phyloP scores from a whole-genome alignment of 805 yeast species.

The Kockiozyma suomiensis region DNA sequence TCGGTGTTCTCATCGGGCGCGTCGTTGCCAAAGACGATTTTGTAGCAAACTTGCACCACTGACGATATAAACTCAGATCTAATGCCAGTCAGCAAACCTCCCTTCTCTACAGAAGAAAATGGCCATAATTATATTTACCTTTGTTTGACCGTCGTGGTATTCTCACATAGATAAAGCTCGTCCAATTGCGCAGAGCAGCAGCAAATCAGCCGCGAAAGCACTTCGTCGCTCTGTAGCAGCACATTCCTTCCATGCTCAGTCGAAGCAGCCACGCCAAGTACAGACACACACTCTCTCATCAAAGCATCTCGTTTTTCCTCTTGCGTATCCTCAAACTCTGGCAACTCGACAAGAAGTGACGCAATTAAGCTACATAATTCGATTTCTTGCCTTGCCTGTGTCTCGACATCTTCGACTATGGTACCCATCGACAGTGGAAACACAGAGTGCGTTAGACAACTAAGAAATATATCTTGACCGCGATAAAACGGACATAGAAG shows the following conservation, averaged over 20 bases:
- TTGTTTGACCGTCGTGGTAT: not conserved
- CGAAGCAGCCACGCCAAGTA: not conserved
- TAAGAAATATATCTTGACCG: not conserved
- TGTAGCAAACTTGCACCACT: not conserved
- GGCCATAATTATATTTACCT: not conserved
- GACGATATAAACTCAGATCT: constrained; percentile 6
- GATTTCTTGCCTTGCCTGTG: not conserved
- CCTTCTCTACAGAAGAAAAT: not conserved
- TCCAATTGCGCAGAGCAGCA: constrained; percentile 13
- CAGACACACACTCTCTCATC: not conserved
- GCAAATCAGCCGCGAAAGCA: constrained; percentile 11
- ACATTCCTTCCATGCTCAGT: constrained; percentile 12
- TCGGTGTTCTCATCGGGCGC: constrained; percentile 13
- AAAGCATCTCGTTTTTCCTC: not conserved
- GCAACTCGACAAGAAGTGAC: constrained; percentile 1
- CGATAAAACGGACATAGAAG: not conserved
- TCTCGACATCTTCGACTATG: not conserved
- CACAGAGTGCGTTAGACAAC: not conserved
- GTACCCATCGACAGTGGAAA: constrained; percentile 9
- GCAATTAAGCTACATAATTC: constrained; percentile 1
- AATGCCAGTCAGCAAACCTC: not conserved
- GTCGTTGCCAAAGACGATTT: constrained; percentile 23
- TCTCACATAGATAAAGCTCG: constrained; percentile 3
- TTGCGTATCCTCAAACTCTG: not conserved
- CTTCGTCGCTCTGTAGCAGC: not conserved